These are phyloP conservation scores for Aspergillus heteromorphus DNA, from an alignment of 495 filamentous ascomycete species.

Conservation along the genomic window DNA sequence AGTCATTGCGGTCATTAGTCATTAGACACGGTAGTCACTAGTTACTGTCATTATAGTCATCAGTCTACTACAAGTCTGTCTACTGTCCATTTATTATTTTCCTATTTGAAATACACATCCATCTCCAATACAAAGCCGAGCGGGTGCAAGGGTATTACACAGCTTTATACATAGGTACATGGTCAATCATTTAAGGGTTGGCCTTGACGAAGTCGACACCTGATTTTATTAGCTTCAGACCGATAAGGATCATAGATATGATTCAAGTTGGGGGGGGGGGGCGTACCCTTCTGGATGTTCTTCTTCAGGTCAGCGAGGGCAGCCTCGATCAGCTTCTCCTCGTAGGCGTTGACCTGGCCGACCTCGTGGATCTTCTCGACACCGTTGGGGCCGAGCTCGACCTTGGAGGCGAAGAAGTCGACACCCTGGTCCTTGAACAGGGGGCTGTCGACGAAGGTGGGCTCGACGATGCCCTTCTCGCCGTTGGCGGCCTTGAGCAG, in stretches of 20 bases:
- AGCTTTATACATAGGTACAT: constrained; percentile 26
- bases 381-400: constrained; percentile 94
- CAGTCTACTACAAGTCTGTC: too few relatives aligned
- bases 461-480: constrained; percentile 92
- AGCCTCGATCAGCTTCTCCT: constrained; percentile 84
- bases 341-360: constrained; percentile 72
- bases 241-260: not conserved
- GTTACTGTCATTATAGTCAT: too few relatives aligned
- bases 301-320: constrained; percentile 84
- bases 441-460: constrained; percentile 93
- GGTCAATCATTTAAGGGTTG: constrained; percentile 62
- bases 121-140: constrained; percentile 15
- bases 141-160: constrained; percentile 5
- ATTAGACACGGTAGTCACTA: too few relatives aligned
- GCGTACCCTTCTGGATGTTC: constrained; percentile 68
- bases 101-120: constrained; percentile 10
- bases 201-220: constrained; percentile 59
- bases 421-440: constrained; percentile 96
- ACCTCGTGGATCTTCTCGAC: constrained; percentile 87
- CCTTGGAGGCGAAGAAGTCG: constrained; percentile 89
- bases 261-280: not conserved
- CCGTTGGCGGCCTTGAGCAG: constrained; percentile 89
- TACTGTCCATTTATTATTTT: not conserved
- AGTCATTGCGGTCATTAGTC: too few relatives aligned
- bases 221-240: not conserved